Base-by-base conservation (phyloP, 1,284 basidiomycete genomes). In the Xanthoconium separans region DNA sequence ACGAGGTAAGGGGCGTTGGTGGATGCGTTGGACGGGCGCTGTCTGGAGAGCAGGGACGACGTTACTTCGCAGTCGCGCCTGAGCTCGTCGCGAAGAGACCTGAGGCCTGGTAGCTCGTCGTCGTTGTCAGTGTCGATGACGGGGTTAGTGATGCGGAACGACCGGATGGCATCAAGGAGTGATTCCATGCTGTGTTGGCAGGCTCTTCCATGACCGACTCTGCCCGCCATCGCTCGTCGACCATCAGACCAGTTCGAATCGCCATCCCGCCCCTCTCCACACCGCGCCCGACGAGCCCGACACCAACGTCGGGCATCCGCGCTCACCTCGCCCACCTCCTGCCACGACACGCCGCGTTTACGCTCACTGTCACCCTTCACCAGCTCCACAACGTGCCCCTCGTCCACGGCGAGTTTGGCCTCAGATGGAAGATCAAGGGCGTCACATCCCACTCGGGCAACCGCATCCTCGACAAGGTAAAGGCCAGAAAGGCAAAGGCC, bases 331-430 rank as follows among this genome's bases (percentile, higher is more conserved):
- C 70, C 6, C 65, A 72, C 7, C 64, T 69, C 43, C 54, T 69
- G 18, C 70, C 67, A 15, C 51, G 67, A 33, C 69, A 69, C 37
- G 81, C 87, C 4, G 78, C 82, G 54, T 92, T 93, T 71, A 79
- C 82, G 52, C 82, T 85, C 29, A 73, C 76, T 16, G 66, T 93
- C 44, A 76, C 77, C 33, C 78, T 93, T 42, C 88, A 91, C 68
- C 83, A 91, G 61, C 78, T 93, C 30, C 77, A 81, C 41, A 88
- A 84, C 63, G 84, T 93, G 0, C 90, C 91, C 0, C 80, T 91
- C 56, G 82, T 92, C 46, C 73, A 74, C 39, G 91, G 91, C 57
- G 79, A 89, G 62, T 93, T 93, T 64, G 82, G 77, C 15, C 80
- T 87, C 37, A 77, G 80, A 46, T 93, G 90, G 90, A 86, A 83